Base-by-base conservation (phyloP, 257 asterid species). In the Solanum clarkiae region DNA sequence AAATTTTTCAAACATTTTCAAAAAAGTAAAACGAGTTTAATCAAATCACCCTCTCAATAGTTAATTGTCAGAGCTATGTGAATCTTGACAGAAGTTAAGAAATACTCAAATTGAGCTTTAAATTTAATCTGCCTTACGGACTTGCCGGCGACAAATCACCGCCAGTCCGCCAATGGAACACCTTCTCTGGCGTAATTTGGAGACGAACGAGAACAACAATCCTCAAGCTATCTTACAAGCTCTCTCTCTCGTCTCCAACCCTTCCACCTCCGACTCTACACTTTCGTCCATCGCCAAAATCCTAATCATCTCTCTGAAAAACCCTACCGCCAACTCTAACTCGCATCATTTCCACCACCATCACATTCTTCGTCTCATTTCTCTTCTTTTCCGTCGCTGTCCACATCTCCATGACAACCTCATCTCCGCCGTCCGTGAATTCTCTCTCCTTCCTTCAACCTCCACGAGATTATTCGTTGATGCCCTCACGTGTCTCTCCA, bases 211-310 rank as follows among this genome's bases (percentile, higher is more conserved):
- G 13, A 69, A 10, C 80, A 32, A 53, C 86, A 66, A 14, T 22
- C 85, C 84, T 22, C 85, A 86, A 53, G 77, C 86, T 42, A 26
- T 87, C 9, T 40, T 40, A 74, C 84, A 88, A 36, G 81, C 89
- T 7, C 88, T 90, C 51, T 92, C 98, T 71, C 97, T 96, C 80
- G 84, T 94, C 79, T 84, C 91, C 84, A 94, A 92, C 79, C 94
- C 97, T 18, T 92, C 87, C 87, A 92, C 97, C 63, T 91, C 98
- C 74, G 86, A 70, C 44, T 55, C 84, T n/a, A 89, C 93, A 11
- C 89, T 95, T 42, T 75, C 89, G 54, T 82, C 93, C 60, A 80
- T 95, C 59, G 81, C 88, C 85, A 86, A 91, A 74, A 85, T 89
- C 88, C 90, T 96, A 42, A 80, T 66, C 70, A 86, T 49, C 79